These are phyloP conservation scores for Didymella segeticola DNA, from an alignment of 2,329 filamentous ascomycete species.

Conservation along the genomic window DNA sequence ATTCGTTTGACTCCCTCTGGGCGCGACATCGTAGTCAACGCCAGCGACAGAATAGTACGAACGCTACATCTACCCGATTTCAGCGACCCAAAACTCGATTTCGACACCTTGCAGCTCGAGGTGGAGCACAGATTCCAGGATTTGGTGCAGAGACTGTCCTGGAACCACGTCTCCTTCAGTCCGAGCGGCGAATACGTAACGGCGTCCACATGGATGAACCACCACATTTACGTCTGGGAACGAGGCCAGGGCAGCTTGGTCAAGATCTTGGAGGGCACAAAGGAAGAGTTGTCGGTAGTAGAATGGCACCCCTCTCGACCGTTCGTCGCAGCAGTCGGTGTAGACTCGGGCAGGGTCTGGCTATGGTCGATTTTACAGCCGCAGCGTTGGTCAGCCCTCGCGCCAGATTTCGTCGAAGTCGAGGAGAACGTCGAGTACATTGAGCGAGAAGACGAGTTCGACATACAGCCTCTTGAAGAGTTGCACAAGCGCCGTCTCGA, in stretches of 20 bases:
- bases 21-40: slow-evolving; percentile 87
- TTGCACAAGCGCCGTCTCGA: slow-evolving; percentile 90
- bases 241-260: slow-evolving; percentile 90
- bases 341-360: slow-evolving; percentile 92
- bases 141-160: slow-evolving; percentile 90
- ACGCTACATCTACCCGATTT: slow-evolving; percentile 88
- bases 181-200: slow-evolving; percentile 94
- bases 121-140: slow-evolving; percentile 99
- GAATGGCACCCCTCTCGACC: slow-evolving; percentile 92
- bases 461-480: slow-evolving; percentile 94
- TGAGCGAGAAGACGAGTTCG: slow-evolving; percentile 95
- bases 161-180: slow-evolving; percentile 97
- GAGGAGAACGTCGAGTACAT: slow-evolving; percentile 98
- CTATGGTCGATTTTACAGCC: slow-evolving; percentile 96
- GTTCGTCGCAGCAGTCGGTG: slow-evolving; percentile 85
- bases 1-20: slow-evolving; percentile 85
- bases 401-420: slow-evolving; percentile 95
- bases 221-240: slow-evolving; percentile 99
- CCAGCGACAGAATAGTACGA: slow-evolving; percentile 91
- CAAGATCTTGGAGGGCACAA: slow-evolving; percentile 95
- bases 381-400: slow-evolving; percentile 95
- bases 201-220: slow-evolving; percentile 96
- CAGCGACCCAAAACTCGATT: slow-evolving; percentile 68
- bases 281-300: slow-evolving; percentile 94
- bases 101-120: slow-evolving; percentile 85